phyloP scores from a whole-genome alignment of 192 early-diverging fungal species.

The Umbelopsis sp. region DNA sequence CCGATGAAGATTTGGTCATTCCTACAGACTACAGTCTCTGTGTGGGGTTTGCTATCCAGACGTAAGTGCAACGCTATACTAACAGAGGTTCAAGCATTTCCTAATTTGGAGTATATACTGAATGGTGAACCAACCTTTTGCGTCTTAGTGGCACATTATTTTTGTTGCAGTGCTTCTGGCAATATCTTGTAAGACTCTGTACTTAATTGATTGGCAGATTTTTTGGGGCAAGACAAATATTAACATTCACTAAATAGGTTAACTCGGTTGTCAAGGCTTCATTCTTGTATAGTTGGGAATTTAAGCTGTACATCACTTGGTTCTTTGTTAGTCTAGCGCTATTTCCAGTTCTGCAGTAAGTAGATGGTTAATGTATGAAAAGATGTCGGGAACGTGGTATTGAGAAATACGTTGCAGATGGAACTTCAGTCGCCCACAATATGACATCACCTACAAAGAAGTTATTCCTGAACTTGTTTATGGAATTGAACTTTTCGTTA shows the following conservation, averaged over 20 bases:
- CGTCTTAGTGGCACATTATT: constrained; percentile 41
- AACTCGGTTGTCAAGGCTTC: constrained; percentile 37
- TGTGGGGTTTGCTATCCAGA: constrained; percentile 34
- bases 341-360: constrained; percentile 14
- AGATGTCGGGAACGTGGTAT: too few relatives aligned
- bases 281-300: constrained; percentile 51
- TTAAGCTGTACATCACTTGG: constrained; percentile 46
- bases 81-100: background rate
- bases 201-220: background rate
- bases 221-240: background rate
- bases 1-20: constrained; percentile 14
- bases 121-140: constrained; percentile 30
- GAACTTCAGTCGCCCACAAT: constrained; percentile 17
- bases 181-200: constrained; percentile 36
- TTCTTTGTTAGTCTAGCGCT: constrained; percentile 14
- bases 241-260: background rate
- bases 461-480: constrained; percentile 46
- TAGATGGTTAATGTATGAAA: background rate
- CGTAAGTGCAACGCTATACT: constrained; percentile 22
- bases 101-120: constrained; percentile 25
- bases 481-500: constrained; percentile 23
- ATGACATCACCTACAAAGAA: constrained; percentile 35
- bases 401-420: background rate
- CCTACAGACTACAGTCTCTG: constrained; percentile 38
- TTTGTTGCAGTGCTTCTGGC: constrained; percentile 53